Conservation (phyloP, 1,284 basidiomycete species). For the Butyriboletus regius region DNA sequence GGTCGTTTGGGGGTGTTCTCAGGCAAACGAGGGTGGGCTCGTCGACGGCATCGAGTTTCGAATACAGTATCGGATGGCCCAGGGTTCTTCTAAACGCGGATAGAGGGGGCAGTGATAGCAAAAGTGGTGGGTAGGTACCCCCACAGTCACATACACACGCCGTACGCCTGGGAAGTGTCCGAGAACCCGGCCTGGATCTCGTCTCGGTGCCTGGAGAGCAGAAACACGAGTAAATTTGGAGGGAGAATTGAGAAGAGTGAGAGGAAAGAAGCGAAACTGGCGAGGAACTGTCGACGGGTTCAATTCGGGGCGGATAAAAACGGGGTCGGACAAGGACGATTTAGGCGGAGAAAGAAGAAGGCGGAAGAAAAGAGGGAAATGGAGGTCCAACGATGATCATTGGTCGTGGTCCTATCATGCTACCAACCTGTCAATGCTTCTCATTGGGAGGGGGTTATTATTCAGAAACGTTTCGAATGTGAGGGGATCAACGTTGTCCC, state of each 20-base stretch:
- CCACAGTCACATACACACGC: neutral
- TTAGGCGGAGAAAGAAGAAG: slow-evolving; percentile 4
- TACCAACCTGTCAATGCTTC: neutral
- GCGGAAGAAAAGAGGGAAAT: neutral
- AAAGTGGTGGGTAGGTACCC: neutral
- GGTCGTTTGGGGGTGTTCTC: neutral
- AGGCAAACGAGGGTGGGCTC: neutral
- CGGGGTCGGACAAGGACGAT: neutral
- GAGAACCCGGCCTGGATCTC: neutral
- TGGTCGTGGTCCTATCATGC: neutral
- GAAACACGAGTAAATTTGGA: slow-evolving; percentile 11
- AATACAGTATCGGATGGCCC: neutral
- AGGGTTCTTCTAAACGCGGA: neutral
- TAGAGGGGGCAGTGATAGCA: neutral
- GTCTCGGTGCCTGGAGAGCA: slow-evolving; percentile 18
- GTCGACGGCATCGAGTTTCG: neutral
- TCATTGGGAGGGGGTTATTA: neutral
- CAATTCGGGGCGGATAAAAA: neutral
- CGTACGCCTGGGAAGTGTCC: slow-evolving; percentile 10
- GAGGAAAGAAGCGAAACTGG: slow-evolving; percentile 1
- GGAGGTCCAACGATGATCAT: neutral
- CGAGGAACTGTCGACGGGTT: neutral
- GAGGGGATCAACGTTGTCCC: slow-evolving; percentile 3
- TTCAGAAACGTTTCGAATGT: neutral
- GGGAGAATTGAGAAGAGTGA: neutral